Evolutionary conservation across 1,139 yeast genomes (phyloP).

Genomic region (Candida sp.): DNA sequence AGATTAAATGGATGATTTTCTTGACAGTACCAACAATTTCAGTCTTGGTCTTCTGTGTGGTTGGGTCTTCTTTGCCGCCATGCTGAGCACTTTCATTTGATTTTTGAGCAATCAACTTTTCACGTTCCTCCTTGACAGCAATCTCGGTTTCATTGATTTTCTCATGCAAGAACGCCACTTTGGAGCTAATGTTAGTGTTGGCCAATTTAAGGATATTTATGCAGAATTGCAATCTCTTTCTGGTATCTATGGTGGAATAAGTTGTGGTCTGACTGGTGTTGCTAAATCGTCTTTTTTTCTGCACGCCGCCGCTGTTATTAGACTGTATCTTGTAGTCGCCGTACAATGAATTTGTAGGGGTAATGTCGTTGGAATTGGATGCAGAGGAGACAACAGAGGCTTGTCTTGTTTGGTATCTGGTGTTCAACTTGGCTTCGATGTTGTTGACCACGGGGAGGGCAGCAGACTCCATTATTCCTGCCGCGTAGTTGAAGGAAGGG

Average conservation of each 20-base stretch:
- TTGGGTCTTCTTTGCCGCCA: too few species aligned
- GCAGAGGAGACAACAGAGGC: conserved; percentile 10
- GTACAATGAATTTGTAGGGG: conserved; percentile 12
- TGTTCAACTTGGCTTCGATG: conserved; percentile 50
- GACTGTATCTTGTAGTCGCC: conserved; percentile 9
- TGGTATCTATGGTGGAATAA: conserved; percentile 52
- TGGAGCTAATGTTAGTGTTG: conserved; percentile 68
- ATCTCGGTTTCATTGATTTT: conserved; percentile 30
- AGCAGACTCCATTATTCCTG: conserved; percentile 67
- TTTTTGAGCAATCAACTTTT: conserved; percentile 10
- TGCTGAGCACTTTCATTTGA: conserved; percentile 12
- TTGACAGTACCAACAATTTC: conserved; percentile 91
- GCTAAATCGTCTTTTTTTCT: conserved; percentile 27
- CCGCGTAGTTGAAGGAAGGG: conserved; percentile 68
- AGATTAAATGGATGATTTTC: conserved; percentile 83
- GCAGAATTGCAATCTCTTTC: conserved; percentile 72
- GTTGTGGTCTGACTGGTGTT: conserved; percentile 17
- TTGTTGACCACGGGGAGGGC: conserved; percentile 60
- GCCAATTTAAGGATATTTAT: conserved; percentile 77
- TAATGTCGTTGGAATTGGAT: conserved; percentile 7
- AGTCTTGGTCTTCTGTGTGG: conserved; percentile 59
- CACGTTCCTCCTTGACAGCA: conserved; percentile 18
- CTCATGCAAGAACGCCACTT: conserved; percentile 64
- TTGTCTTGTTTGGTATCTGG: conserved; percentile 35
- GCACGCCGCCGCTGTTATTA: not conserved